Evolutionary conservation across 805 yeast species (phyloP), one percentile per base, ranked within the genome.

Genomic region (Blastobotrys parvus): DNA sequence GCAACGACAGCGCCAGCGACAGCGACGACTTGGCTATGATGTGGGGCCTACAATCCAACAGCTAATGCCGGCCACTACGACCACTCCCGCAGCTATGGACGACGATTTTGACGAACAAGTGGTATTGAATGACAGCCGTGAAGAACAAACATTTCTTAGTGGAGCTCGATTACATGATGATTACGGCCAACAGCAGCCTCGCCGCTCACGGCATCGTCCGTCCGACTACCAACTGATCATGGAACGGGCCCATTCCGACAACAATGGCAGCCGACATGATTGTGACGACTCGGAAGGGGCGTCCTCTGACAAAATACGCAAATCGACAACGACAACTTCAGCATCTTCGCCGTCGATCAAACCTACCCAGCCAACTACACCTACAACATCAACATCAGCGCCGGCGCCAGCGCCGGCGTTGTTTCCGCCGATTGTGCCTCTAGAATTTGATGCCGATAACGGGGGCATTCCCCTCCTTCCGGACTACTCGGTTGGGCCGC

Each of bases 391-490:
- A 3, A 22, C 13, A 5, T 4, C 38, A 7, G 30, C 16, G 17
- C n/a, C 25, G 6, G 6, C 30, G 3, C 43, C 38, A 13, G 33
- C 31, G 29, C 11, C 39, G 17, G 20, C 47, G 1, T 34, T 51
- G 29, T 51, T 51, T 33, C 55, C 55, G 6, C 51, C 55, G 5
- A 45, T 51, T 5, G 27, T 40, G 33, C 18, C 42, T 10, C n/a
- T 38, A 19, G 52, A 51, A 38, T 51, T 51, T 37, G 38, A 36
- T 30, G 42, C 45, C 36, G 29, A 29, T 23, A 29, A 35, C 18
- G 49, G 35, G 10, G 35, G 38, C 7, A 41, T 51, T 21, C 52
- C 55, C 15, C 45, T 51, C 25, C 39, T 44, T 18, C 55, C 55
- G 4, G 55, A 51, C 44, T 48, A 25, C 18, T 44, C 52, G 4